Evolutionary conservation across 495 filamentous ascomycete genomes (phyloP).

Genomic region (Wilcoxina mikolae): DNA sequence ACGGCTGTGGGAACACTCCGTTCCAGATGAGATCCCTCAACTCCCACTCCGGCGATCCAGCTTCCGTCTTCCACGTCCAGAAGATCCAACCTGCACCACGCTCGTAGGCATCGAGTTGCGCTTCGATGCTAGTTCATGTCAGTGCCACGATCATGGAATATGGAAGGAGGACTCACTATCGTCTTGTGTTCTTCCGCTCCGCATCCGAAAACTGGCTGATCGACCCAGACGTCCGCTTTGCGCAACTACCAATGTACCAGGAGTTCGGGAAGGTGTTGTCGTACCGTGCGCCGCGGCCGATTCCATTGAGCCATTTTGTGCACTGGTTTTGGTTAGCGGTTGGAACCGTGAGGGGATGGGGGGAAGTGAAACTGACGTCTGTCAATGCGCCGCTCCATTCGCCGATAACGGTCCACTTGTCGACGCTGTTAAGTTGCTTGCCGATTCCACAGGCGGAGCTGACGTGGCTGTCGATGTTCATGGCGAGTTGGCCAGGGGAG

Average conservation of each 20-base stretch:
- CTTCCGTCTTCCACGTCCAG: slow-evolving; percentile 78
- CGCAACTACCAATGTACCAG: slow-evolving; percentile 42
- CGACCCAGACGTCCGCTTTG: slow-evolving; percentile 13
- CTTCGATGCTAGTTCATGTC: slow-evolving; percentile 39
- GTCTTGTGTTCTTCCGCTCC: slow-evolving; percentile 17
- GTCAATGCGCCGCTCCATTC: slow-evolving; percentile 43
- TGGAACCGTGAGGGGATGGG: not conserved
- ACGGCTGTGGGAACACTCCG: slow-evolving; percentile 50
- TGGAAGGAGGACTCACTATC: slow-evolving; percentile 13
- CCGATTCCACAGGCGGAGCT: slow-evolving; percentile 38
- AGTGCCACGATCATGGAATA: not conserved
- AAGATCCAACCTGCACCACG: slow-evolving; percentile 57
- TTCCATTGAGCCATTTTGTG: slow-evolving; percentile 56
- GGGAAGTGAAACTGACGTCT: slow-evolving; percentile 11
- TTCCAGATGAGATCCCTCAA: slow-evolving; percentile 48
- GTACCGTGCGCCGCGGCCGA: slow-evolving; percentile 52
- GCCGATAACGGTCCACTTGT: slow-evolving; percentile 55
- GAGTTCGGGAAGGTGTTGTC: slow-evolving; percentile 45
- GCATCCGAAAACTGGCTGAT: slow-evolving; percentile 12
- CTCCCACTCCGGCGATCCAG: slow-evolving; percentile 71
- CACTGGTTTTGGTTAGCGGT: slow-evolving; percentile 46
- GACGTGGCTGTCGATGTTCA: slow-evolving; percentile 38
- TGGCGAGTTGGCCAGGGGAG: slow-evolving; percentile 40
- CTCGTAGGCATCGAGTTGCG: slow-evolving; percentile 62
- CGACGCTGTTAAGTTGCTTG: slow-evolving; percentile 37